Conservation (phyloP, 1,284 basidiomycete species). For the Tilletia indica region DNA sequence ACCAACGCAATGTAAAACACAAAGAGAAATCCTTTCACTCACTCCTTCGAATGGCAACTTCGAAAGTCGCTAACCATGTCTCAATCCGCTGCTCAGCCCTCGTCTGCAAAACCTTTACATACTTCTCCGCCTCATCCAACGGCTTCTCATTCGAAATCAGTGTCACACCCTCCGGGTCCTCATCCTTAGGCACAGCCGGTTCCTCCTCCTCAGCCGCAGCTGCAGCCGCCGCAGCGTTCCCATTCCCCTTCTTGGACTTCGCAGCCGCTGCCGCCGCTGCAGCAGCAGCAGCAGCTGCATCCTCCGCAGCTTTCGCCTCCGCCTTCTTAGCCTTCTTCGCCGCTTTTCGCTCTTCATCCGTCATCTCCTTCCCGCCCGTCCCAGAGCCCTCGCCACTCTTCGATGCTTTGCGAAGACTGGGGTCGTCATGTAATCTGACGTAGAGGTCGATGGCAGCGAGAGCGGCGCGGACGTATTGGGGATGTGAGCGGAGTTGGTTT, state of each 20-base stretch:
- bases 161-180: constrained; percentile 46
- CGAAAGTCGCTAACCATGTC: constrained; percentile 74
- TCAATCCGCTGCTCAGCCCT: constrained; percentile 62
- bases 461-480: constrained; percentile 73
- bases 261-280: constrained; percentile 25
- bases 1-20: background rate
- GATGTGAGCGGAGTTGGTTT: constrained; percentile 73
- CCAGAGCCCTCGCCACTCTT: constrained; percentile 17
- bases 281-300: constrained; percentile 20
- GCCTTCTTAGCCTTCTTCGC: constrained; percentile 20
- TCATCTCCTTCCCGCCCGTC: constrained; percentile 65
- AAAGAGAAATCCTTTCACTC: constrained; percentile 46
- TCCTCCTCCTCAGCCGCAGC: constrained; percentile 32
- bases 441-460: constrained; percentile 72
- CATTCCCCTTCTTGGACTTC: constrained; percentile 11
- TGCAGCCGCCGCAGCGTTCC: constrained; percentile 6
- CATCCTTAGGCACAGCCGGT: constrained; percentile 25
- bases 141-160: constrained; percentile 56
- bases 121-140: constrained; percentile 73
- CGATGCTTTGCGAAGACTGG: constrained; percentile 22
- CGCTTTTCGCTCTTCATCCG: constrained; percentile 67
- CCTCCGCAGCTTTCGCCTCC: background rate
- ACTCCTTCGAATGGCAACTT: constrained; percentile 77
- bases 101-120: constrained; percentile 69
- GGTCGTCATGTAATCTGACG: constrained; percentile 56